These are phyloP conservation scores for Debaryomycetaceae sp. DNA, from an alignment of 1,139 yeast species.

Conservation along the genomic window DNA sequence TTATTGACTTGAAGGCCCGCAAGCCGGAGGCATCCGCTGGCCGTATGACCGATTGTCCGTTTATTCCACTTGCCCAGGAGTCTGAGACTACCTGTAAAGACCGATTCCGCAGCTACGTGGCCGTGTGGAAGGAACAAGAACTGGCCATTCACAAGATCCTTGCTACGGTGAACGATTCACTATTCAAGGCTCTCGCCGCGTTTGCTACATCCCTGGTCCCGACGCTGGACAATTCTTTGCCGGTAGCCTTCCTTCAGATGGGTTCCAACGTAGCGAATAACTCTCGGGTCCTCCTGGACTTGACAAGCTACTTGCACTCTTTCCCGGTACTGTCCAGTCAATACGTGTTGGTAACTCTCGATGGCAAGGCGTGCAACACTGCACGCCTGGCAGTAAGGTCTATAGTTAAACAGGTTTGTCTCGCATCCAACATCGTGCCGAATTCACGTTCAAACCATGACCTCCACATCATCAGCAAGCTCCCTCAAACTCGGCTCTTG, in stretches of 20 bases:
- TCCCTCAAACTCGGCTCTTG: slow-evolving; percentile 26
- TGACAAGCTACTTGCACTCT: slow-evolving; percentile 15
- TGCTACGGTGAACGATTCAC: slow-evolving; percentile 24
- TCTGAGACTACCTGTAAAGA: slow-evolving; percentile 18
- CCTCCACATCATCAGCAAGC: slow-evolving; percentile 39
- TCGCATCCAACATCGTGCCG: slow-evolving; percentile 19
- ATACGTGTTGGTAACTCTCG: slow-evolving; percentile 22
- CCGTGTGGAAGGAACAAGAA: slow-evolving; percentile 29
- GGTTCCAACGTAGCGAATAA: slow-evolving; percentile 53
- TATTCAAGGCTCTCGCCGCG: slow-evolving; percentile 20
- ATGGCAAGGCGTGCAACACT: slow-evolving; percentile 31
- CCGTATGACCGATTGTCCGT: too few species aligned
- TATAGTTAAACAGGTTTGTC: slow-evolving; percentile 22
- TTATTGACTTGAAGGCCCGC: slow-evolving; percentile 6
- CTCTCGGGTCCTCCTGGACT: slow-evolving; percentile 33
- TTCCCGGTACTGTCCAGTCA: slow-evolving; percentile 6
- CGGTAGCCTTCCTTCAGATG: slow-evolving; percentile 36
- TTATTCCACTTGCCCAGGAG: slow-evolving; percentile 12
- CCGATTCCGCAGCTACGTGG: slow-evolving; percentile 28
- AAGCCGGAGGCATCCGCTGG: too few species aligned
- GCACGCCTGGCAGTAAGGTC: slow-evolving; percentile 30
- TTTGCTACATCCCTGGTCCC: slow-evolving; percentile 14
- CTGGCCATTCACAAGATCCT: slow-evolving; percentile 26
- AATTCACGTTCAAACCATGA: slow-evolving; percentile 29
- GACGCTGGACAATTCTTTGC: slow-evolving; percentile 9